Base-by-base conservation (phyloP, 345 rosid species). In the Aquilaria malaccensis region DNA sequence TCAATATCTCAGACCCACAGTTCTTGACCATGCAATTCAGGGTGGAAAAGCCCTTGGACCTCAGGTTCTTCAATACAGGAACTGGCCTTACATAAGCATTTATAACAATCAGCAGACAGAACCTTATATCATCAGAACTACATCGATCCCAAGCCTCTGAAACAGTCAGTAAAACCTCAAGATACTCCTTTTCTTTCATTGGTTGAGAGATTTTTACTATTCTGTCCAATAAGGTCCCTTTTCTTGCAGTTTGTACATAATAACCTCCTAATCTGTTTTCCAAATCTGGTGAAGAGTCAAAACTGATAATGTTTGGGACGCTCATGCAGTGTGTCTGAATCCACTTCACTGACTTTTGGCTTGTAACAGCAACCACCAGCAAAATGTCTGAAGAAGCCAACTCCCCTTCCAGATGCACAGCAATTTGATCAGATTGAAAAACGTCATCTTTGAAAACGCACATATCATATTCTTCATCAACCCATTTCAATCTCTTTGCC, bases 31-130 rank as follows among this genome's bases (percentile, higher is more conserved):
- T 93, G 74, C 98, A 87, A 76, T 72, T 76, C 56, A 93, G 70
- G 9, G 98, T 93, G 0, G 97, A 87, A 56, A 93, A 79, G 3
- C 98, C 98, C 80, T 89, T 87, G 3, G 96, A 83, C 64, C 98
- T 81, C 69, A 93, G 62, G 80, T 85, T 93, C 58, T 89, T 80
- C 64, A 89, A 74, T n/a, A 83, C 54, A 2, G 90, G 86, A 30
- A 85, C 95, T 1, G 95, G 97, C 76, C 75, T 82, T 47, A 93
- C 77, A 70, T 87, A 93, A 56, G 95, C 90, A 59, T 89, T 93
- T 77, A 89, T 86, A 64, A 89, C 80, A 12, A 87, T 88, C 74
- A 89, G 75, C 61, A 89, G 59, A 72, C 88, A 84, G 72, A 93
- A 93, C 71, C 92, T 84, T 61, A 93, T 81, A 67, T 87, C 98